Evolutionary conservation across 108 stramenopile genomes (phyloP), one percentile per base, ranked within the genome.

Genomic region (Ochromonas danica): DNA sequence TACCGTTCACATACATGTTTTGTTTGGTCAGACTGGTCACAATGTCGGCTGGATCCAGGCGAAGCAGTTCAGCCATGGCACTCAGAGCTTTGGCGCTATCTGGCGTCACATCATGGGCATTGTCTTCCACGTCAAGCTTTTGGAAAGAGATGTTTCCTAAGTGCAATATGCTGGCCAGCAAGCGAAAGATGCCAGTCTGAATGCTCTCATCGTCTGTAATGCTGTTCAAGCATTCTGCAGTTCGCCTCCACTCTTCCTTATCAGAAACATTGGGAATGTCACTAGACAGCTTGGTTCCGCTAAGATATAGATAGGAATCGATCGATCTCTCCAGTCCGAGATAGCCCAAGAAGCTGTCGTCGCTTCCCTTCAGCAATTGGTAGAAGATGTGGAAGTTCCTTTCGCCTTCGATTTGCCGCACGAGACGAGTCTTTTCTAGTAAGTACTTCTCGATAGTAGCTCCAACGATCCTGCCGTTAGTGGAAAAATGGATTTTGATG

Each of bases 331-430:
- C 79, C 61, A 93, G 79, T 0, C 86, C 86, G 14, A 93, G 81
- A 51, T 89, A 86, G 41, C 85, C 42, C 3, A 91, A 82, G 1
- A 84, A 63, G 38, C 85, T 86, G 31, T 88, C 83, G 10, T 83
- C 63, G 3, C 85, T 90, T 0, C 92, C 89, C 0, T 91, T 71
- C 39, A 96, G 80, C 31, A 89, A 83, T 81, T 96, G 93, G 74
- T 94, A 94, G 72, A 96, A 94, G 35, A 96, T 88, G 72, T 96
- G 93, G 80, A 93, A 96, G 79, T 96, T 96, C 38, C 95, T 83
- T 79, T 96, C 95, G 28, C 93, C 93, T 1, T 22, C 17, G 0
- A 39, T 39, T 30, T 41, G 70, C 28, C 31, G 43, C 6, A 42
- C 57, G 25, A 85, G 78, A n/a, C 78, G 63, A 17, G 78, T 72